Evolutionary conservation across 768 basidiomycete species (phyloP), one percentile per base, ranked within the genome.

Genomic region (Lentinula edodes): DNA sequence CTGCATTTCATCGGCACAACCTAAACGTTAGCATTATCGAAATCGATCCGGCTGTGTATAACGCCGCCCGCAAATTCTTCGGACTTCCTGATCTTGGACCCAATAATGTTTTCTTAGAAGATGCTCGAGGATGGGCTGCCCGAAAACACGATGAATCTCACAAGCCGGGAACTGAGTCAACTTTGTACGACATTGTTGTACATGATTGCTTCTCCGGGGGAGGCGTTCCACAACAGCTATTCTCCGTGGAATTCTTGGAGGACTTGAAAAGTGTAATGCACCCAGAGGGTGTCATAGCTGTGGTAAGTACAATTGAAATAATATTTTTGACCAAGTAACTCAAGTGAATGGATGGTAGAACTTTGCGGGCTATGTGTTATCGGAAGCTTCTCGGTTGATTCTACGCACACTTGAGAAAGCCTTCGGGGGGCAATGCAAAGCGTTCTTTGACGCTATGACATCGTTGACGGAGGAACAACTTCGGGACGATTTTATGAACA

Each of bases 171-270:
- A 70, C 72, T 36, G 63, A 68, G 32, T 64, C 67, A 45, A 71
- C 71, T 8, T 74, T 75, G 18, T 93, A 84, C 68, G 89, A 91
- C 65, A 79, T 89, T 63, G 83, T 94, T 43, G 77, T 96, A 0
- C 96, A 98, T 66, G 95, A 96, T 67, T 92, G 91, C 68, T 98
- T 97, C 71, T 93, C 94, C 8, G 96, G 95, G 8, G 96, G 96
- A 3, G 86, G 85, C n/a, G 87, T 98, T 2, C 94, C 96, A 0
- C 77, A 86, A 41, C 88, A 93, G 67, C 75, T 98, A 56, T 98
- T 90, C 73, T 91, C 94, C 0, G 43, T 82, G 35, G 88, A 95
- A 66, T 95, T 95, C 69, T 96, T 93, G 91, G 65, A 78, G 23
- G 85, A 87, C 58, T 69, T 96, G 56, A 87, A 83, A 66, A 67